Evolutionary conservation across 2,329 filamentous ascomycete species (phyloP), one percentile per base, ranked within the genome.

Genomic region (Cercospora sp.): DNA sequence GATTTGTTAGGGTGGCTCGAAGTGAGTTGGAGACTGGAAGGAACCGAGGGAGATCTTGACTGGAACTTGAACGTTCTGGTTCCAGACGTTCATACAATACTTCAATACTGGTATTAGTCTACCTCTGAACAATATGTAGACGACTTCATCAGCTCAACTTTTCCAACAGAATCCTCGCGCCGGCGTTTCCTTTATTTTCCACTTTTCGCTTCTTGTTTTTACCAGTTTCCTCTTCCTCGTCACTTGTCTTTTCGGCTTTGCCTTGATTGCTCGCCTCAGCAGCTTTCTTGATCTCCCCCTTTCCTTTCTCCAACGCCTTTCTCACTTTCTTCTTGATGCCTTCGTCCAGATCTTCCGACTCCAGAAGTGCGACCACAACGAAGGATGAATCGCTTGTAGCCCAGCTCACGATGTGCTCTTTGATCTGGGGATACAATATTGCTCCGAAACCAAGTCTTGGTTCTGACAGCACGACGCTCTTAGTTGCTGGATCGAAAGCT

Each of bases 351-450:
- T 79, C 78, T 23, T 87, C 84, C 0, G 90, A 87, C 81, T 98
- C 94, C 5, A 94, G 80, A 72, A 98, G 82, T 16, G 89, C 91
- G 28, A 98, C 86, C 3, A 97, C 86, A 10, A 97, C 92, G 74
- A 97, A 98, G 1, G 91, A 92, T 73, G 93, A 93, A 1, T 90
- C 87, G 0, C 94, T 91, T 0, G 90, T 94, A 0, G 94, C 94
- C 95, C 95, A 99, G 20, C 88, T 83, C 67, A 95, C 79, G 26
- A 96, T 81, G 72, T 92, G 83, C 0, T 89, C 87, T 78, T 91
- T 87, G 79, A 98, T 94, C 69, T 91, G 83, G 5, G 90, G 88
- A 78, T 94, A 98, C n/a, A 99, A 84, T 60, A 91, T 83, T 71
- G 91, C 86, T 68, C 92, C 89, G 78, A 99, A 99, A 60, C 89